These are phyloP conservation scores for Arabidopsis arenosa DNA, from an alignment of 345 rosid genomes.

Conservation along the genomic window DNA sequence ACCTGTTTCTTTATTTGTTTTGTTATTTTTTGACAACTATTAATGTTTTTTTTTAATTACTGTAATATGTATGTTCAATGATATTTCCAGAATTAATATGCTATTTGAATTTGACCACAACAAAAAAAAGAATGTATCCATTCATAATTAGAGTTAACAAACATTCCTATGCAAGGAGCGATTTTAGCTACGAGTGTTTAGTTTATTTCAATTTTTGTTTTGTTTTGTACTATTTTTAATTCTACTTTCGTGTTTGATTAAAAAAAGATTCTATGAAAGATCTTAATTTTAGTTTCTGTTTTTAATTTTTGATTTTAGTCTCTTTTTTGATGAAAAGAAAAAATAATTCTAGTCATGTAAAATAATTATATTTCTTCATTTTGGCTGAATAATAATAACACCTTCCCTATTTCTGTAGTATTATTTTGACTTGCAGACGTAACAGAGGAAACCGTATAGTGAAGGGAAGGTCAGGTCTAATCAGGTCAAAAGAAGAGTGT, in stretches of 20 bases:
- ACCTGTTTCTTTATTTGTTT: conserved; percentile 37
- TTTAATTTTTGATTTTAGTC: too few relatives aligned
- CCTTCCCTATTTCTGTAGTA: not conserved
- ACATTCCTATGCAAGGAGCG: not conserved
- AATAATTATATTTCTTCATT: not conserved
- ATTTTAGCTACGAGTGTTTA: not conserved
- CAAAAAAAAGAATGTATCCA: not conserved
- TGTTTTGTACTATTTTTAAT: too few relatives aligned
- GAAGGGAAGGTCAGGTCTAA: not conserved
- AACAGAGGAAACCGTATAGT: conserved; percentile 17
- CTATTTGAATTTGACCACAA: too few relatives aligned
- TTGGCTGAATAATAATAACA: not conserved
- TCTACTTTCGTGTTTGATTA: too few relatives aligned
- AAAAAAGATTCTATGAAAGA: too few relatives aligned
- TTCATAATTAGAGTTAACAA: not conserved
- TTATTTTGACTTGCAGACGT: conserved; percentile 33
- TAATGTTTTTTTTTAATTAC: not conserved
- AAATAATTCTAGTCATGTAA: too few relatives aligned
- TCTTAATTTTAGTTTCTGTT: not conserved
- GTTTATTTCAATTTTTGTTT: not conserved
- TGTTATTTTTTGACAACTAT: not conserved
- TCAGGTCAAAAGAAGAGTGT: not conserved
- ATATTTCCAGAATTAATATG: not conserved
- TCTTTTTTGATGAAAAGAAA: too few relatives aligned
- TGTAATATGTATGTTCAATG: not conserved